These are phyloP conservation scores for Neopestalotiopsis sp. DNA, from an alignment of 2,329 filamentous ascomycete species.

Conservation along the genomic window DNA sequence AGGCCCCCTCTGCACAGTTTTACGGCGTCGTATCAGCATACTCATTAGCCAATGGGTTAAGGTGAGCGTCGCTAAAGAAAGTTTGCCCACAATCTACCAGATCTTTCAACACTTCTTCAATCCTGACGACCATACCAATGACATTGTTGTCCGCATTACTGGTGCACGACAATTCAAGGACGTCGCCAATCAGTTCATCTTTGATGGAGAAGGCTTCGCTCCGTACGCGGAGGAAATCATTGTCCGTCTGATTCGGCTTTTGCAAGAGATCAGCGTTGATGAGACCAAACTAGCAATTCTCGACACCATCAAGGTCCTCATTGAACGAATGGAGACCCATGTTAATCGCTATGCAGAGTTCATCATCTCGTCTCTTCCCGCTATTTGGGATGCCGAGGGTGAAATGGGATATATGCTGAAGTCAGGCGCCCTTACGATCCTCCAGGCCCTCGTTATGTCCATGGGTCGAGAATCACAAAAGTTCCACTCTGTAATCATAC, in stretches of 20 bases:
- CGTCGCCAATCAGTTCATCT: constrained; percentile 85
- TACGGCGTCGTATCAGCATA: constrained; percentile 87
- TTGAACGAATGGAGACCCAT: constrained; percentile 80
- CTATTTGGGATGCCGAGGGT: constrained; percentile 83
- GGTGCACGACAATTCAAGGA: constrained; percentile 83
- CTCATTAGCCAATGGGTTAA: constrained; percentile 89
- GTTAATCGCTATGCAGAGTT: constrained; percentile 74
- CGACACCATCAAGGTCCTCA: constrained; percentile 82
- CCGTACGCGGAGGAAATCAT: constrained; percentile 80
- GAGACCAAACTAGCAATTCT: constrained; percentile 92
- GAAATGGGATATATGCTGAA: constrained; percentile 89
- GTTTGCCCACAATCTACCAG: constrained; percentile 79
- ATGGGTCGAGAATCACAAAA: constrained; percentile 79
- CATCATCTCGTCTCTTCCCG: constrained; percentile 80
- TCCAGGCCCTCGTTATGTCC: constrained; percentile 83
- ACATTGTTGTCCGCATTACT: constrained; percentile 89
- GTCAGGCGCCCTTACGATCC: constrained; percentile 86
- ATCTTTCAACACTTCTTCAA: constrained; percentile 89
- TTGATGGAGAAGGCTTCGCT: constrained; percentile 74
- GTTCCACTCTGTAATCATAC: constrained; percentile 82
- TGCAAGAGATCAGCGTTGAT: constrained; percentile 78
- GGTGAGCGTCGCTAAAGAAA: constrained; percentile 72
- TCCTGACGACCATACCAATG: constrained; percentile 78
- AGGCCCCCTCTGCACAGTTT: constrained; percentile 72
- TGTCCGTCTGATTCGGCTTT: constrained; percentile 74